Conservation (phyloP, 2,329 filamentous ascomycete species). For the Uncinocarpus reesii region DNA sequence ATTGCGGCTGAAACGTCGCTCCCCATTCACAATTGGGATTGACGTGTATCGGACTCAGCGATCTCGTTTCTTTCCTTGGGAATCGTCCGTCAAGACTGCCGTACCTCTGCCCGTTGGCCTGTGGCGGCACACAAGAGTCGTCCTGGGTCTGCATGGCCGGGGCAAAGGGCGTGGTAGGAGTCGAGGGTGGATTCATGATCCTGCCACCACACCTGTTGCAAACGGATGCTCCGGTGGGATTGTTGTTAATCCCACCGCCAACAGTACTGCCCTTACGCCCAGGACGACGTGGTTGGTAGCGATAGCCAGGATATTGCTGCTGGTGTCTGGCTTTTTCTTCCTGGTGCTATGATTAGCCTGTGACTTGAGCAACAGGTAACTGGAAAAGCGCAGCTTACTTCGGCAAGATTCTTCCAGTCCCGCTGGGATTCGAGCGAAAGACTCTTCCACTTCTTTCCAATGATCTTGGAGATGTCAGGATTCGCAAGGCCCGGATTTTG, state of each 20-base stretch:
- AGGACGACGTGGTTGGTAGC: constrained; percentile 74
- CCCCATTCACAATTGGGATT: constrained; percentile 21
- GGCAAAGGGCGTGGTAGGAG: constrained; percentile 34
- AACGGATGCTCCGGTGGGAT: constrained; percentile 29
- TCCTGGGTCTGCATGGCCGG: constrained; percentile 21
- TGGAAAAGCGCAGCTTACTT: constrained; percentile 41
- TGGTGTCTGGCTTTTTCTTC: constrained; percentile 86
- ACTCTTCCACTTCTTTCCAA: constrained; percentile 81
- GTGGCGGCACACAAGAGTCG: constrained; percentile 25
- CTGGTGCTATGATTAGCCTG: constrained; percentile 31
- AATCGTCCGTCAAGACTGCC: constrained; percentile 21
- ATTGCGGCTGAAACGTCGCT: constrained; percentile 19
- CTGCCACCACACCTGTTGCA: constrained; percentile 39
- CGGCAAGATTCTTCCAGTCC: constrained; percentile 79
- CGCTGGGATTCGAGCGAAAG: constrained; percentile 65
- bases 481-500: constrained; percentile 84
- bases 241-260: constrained; percentile 28
- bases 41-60: constrained; percentile 22
- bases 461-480: constrained; percentile 94
- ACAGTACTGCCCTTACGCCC: constrained; percentile 44
- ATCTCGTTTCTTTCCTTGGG: constrained; percentile 20
- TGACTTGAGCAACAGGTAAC: constrained; percentile 2
- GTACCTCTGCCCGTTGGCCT: constrained; percentile 20
- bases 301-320: constrained; percentile 82
- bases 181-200: constrained; percentile 38